phyloP scores from a whole-genome alignment of 1,139 yeast species.

The Blastobotrys malaysiensis region DNA sequence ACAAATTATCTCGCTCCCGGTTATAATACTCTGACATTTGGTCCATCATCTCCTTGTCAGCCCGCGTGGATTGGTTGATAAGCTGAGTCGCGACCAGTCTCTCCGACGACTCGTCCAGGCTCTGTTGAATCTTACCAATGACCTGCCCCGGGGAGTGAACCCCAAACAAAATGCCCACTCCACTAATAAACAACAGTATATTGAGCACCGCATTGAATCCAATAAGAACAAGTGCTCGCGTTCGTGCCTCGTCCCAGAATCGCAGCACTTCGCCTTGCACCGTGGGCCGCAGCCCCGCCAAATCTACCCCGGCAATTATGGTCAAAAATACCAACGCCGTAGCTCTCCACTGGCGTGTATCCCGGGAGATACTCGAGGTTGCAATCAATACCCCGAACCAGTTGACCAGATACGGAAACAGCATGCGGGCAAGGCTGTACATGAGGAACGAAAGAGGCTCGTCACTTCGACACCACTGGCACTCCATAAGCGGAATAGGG shows the following conservation, averaged over 20 bases:
- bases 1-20: not conserved
- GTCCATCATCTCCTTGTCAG: not conserved
- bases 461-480: constrained; percentile 25
- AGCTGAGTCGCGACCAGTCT: not conserved
- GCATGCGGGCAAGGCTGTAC: constrained; percentile 20
- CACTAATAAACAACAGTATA: constrained; percentile 16
- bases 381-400: constrained; percentile 17
- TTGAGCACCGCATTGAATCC: constrained; percentile 17
- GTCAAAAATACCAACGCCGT: constrained; percentile 9
- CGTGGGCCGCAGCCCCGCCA: not conserved
- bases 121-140: constrained; percentile 6
- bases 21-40: not conserved
- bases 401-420: constrained; percentile 22
- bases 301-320: constrained; percentile 1
- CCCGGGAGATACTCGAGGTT: constrained; percentile 15
- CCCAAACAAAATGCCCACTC: constrained; percentile 21
- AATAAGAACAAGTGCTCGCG: constrained; percentile 16
- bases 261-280: not conserved
- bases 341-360: constrained; percentile 18
- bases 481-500: constrained; percentile 20
- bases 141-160: constrained; percentile 11
- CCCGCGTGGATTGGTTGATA: not conserved
- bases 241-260: not conserved
- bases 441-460: constrained; percentile 17
- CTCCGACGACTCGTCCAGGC: constrained; percentile 6